Conservation (phyloP, 176 grass and related monocot species). For the Triticum turgidum region DNA sequence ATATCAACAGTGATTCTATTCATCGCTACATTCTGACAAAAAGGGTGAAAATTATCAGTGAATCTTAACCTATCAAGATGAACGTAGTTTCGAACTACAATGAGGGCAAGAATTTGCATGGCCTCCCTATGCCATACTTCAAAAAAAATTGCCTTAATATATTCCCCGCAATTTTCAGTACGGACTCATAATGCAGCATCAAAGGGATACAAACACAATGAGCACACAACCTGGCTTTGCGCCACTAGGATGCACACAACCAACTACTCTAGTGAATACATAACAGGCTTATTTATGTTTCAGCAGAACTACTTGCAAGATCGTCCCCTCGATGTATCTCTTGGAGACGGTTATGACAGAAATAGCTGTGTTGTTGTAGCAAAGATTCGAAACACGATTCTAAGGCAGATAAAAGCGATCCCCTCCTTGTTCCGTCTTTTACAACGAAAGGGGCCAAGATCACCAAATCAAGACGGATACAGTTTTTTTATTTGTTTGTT, state of each 20-base stretch:
- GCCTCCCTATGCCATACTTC: not conserved
- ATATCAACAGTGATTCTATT: not conserved
- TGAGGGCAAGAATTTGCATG: not conserved
- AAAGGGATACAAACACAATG: no score
- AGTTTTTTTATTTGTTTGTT: not conserved
- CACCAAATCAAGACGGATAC: not conserved
- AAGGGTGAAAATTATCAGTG: not conserved
- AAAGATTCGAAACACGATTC: not conserved
- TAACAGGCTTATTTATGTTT: constrained; percentile 2
- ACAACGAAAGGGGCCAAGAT: no score
- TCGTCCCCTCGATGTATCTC: not conserved
- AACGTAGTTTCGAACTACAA: not conserved
- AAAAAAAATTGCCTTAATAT: constrained; percentile 10
- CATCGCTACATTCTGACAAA: not conserved
- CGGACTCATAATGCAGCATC: no score
- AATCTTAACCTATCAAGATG: not conserved
- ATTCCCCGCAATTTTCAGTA: not conserved
- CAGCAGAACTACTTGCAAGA: not conserved
- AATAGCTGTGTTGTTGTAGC: not conserved
- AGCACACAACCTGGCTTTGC: no score
- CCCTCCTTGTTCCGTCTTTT: not conserved
- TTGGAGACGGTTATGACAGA: not conserved
- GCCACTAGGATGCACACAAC: no score
- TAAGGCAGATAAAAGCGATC: not conserved
- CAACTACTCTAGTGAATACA: not conserved